These are phyloP conservation scores for Zygoascus meyerae DNA, from an alignment of 1,139 yeast genomes.

Conservation along the genomic window DNA sequence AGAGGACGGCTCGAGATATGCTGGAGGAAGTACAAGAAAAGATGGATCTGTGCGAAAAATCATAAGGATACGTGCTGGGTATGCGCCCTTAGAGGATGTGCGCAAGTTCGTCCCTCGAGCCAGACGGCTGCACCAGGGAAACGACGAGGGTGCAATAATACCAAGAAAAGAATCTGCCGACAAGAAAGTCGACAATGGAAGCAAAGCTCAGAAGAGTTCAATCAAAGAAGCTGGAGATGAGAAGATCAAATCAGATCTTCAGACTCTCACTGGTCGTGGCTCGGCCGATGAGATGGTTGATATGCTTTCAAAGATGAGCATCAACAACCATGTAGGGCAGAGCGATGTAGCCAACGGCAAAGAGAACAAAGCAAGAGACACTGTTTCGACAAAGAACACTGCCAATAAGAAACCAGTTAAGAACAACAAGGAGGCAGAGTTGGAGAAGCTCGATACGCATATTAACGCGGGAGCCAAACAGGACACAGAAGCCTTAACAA, in stretches of 20 bases:
- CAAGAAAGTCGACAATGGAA: neutral
- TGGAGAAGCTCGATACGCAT: no score
- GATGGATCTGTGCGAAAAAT: constrained; percentile 38
- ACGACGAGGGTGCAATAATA: constrained; percentile 1
- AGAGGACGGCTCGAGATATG: constrained; percentile 25
- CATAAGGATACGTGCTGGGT: constrained; percentile 38
- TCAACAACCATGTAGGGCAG: no score
- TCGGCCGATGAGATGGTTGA: no score
- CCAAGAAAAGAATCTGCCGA: constrained; percentile 5
- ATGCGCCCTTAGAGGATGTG: constrained; percentile 35
- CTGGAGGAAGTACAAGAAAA: constrained; percentile 32
- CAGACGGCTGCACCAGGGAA: constrained; percentile 3
- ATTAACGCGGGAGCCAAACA: no score
- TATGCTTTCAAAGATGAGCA: no score
- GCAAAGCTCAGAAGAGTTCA: neutral
- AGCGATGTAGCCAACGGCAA: no score
- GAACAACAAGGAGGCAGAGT: no score
- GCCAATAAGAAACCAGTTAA: no score
- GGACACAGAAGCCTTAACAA: no score
- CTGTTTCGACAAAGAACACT: no score
- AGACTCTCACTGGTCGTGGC: no score
- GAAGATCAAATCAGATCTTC: neutral
- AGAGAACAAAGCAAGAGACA: no score
- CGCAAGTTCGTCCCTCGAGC: constrained; percentile 30
- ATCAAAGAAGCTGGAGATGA: neutral